These are phyloP conservation scores for Oryza brachyantha DNA, from an alignment of 176 grass and related monocot species.

Conservation along the genomic window DNA sequence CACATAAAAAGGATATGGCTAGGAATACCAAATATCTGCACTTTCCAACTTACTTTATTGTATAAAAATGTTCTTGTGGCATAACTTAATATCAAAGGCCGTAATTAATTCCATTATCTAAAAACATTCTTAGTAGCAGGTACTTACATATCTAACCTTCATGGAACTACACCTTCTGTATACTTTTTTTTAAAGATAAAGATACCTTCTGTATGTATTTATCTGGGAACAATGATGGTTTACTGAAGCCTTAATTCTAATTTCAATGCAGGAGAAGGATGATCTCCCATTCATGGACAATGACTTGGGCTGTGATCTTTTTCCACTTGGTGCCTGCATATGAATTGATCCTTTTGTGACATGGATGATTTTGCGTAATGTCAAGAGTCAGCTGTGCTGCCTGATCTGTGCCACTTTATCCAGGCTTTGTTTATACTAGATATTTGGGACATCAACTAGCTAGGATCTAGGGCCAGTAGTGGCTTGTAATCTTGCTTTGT, in stretches of 20 bases:
- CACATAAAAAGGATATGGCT: background rate
- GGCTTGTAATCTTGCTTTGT: constrained; percentile 31
- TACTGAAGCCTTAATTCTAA: constrained; percentile 6
- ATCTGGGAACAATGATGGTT: background rate
- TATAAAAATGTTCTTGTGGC: background rate
- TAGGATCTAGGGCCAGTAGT: constrained; percentile 21
- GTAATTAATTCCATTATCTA: no score
- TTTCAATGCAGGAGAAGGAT: constrained; percentile 64
- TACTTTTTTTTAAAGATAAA: no score
- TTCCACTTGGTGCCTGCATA: constrained; percentile 83
- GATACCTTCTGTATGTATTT: background rate
- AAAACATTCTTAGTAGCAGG: background rate
- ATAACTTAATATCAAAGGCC: no score
- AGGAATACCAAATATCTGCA: background rate
- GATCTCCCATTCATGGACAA: constrained; percentile 56
- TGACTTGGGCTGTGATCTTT: constrained; percentile 76
- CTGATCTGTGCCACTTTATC: background rate
- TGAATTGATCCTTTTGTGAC: constrained; percentile 36
- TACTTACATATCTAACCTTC: background rate
- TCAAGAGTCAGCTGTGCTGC: constrained; percentile 3
- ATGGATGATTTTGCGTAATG: background rate
- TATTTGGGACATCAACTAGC: constrained; percentile 25
- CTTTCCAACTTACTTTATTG: background rate
- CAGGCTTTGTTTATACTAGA: constrained; percentile 29
- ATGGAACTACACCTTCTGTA: background rate